Percentiles rank a stretch among this genome's conserved stretches.
Evolutionary conservation across 2,329 filamentous ascomycete genomes (phyloP).

Genomic region (Clathrospora elynae): DNA sequence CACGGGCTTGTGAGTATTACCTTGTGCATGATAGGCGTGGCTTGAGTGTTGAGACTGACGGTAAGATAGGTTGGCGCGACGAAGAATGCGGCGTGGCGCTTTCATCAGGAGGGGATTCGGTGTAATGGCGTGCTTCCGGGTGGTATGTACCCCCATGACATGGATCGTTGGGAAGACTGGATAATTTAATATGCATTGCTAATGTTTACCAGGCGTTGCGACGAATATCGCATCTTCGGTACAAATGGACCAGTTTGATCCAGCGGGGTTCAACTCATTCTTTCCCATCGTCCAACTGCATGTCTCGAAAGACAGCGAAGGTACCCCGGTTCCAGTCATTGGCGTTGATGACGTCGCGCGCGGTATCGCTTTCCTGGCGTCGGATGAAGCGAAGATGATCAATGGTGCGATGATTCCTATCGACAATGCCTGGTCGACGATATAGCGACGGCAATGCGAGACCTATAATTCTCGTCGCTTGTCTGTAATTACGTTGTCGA

Average conservation of each 20-base stretch:
- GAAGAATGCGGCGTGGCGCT: conserved; percentile 56
- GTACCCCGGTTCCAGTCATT: conserved; percentile 27
- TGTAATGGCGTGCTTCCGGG: conserved; percentile 55
- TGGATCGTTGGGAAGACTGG: not conserved
- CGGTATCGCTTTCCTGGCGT: conserved; percentile 33
- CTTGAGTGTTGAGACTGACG: conserved; percentile 1
- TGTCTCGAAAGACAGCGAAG: conserved; percentile 30
- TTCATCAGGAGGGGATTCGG: conserved; percentile 52
- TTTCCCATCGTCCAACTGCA: conserved; percentile 32
- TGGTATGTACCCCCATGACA: conserved; percentile 31
- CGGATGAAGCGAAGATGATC: conserved; percentile 34
- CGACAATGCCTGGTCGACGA: conserved; percentile 37
- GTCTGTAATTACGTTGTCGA: too few species aligned
- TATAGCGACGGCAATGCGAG: too few species aligned
- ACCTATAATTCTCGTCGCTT: too few species aligned
- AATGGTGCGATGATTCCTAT: conserved; percentile 35
- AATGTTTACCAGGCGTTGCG: conserved; percentile 10
- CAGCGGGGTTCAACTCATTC: conserved; percentile 25
- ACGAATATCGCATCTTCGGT: conserved; percentile 32
- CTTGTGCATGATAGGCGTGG: not conserved
- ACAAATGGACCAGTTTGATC: conserved; percentile 29
- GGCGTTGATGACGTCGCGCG: conserved; percentile 30
- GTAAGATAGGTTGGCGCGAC: conserved; percentile 50
- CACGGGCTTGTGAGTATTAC: conserved; percentile 48
- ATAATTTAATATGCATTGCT: accelerated